A percentile compares a stretch with the other conserved stretches of the same genome.
phyloP scores from a whole-genome alignment of 345 rosid genomes.

The Syzygium grande region DNA sequence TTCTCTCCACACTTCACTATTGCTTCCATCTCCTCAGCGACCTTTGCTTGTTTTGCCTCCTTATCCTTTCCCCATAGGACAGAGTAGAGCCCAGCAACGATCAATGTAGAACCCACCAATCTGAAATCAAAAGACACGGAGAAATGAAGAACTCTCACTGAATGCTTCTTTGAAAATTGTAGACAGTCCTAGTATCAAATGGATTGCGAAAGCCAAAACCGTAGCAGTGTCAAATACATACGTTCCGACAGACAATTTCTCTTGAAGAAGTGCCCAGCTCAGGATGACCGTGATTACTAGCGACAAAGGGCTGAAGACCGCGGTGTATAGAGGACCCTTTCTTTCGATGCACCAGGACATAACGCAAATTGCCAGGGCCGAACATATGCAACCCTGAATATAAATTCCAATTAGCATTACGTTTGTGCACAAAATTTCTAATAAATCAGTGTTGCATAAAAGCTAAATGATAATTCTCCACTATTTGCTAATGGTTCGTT shows the following conservation, averaged over 20 bases:
- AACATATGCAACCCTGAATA: conserved; percentile 64
- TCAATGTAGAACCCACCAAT: conserved; percentile 55
- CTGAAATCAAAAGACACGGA: conserved; percentile 12
- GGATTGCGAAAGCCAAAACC: not conserved
- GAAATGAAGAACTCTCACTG: no score
- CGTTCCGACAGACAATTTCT: conserved; percentile 77
- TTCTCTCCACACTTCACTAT: not conserved
- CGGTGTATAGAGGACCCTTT: conserved; percentile 83
- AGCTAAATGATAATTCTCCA: not conserved
- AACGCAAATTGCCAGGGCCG: conserved; percentile 61
- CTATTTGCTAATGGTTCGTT: not conserved
- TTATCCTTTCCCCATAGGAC: conserved; percentile 91
- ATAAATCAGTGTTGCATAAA: not conserved
- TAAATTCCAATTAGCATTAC: not conserved
- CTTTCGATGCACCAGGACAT: conserved; percentile 61
- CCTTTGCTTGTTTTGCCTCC: conserved; percentile 18
- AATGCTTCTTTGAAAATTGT: not conserved
- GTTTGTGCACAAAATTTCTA: not conserved
- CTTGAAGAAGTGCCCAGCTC: conserved; percentile 77
- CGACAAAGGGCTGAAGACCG: conserved; percentile 77
- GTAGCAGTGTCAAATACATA: conserved; percentile 11
- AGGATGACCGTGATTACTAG: conserved; percentile 66
- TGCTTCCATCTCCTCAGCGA: not conserved
- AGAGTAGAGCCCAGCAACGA: conserved; percentile 58
- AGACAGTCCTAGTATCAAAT: not conserved